Evolutionary conservation across 2,329 filamentous ascomycete species (phyloP).

Genomic region (Cercospora canescens): DNA sequence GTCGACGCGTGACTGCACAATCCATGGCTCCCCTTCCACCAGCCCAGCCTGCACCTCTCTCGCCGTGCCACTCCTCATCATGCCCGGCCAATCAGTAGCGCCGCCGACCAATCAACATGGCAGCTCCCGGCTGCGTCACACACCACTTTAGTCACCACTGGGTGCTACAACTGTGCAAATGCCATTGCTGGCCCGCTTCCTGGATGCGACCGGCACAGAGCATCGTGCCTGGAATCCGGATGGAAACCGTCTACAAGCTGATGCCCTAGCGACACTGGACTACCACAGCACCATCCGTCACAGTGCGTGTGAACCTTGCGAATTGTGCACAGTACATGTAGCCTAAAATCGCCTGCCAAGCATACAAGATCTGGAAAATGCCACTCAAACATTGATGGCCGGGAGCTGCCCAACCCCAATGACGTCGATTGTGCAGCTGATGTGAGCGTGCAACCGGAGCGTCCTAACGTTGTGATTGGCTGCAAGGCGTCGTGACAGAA

Average conservation of each 20-base stretch:
- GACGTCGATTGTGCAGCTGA: background rate
- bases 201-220: background rate
- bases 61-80: background rate
- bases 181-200: background rate
- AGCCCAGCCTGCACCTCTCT: background rate
- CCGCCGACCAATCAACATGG: background rate
- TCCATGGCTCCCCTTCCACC: background rate
- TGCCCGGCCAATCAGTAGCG: background rate
- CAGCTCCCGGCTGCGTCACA: background rate
- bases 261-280: background rate
- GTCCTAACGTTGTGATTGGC: background rate
- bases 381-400: background rate
- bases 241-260: background rate
- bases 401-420: background rate
- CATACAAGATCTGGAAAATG: background rate
- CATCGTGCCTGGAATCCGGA: background rate
- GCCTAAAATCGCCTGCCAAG: background rate
- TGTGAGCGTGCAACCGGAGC: background rate
- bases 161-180: background rate
- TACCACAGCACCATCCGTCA: background rate
- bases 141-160: background rate
- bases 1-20: background rate
- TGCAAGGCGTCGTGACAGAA: background rate
- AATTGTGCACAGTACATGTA: background rate
- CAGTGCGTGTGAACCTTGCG: background rate